Base-by-base conservation (phyloP, 2,329 filamentous ascomycete species). In the Fusarium sp. region DNA sequence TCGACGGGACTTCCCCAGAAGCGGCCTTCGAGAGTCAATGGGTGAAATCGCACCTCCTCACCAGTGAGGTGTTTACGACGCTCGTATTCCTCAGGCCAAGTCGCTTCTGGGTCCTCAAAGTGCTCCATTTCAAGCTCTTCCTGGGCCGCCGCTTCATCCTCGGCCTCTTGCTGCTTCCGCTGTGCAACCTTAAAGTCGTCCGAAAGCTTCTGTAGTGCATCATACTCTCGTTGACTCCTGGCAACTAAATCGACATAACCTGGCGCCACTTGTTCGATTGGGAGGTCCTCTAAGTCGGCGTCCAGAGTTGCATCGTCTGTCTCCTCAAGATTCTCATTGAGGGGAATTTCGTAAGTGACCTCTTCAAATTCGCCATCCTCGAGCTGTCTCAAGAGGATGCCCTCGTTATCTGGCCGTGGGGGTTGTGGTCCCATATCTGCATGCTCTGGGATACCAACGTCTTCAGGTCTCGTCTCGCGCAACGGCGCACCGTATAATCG, bases 401-500 rank as follows among this genome's bases (percentile, higher is more conserved):
- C 74, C 83, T 85, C 73, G 81, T 82, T 55, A 12, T 70, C 68
- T 10, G 73, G 62, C 17, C 69, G 73, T 23, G 71, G 35, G 10
- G 60, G 10, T 20, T 69, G 67, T 4, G 71, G 45, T 5, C 73
- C 77, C 79, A 83, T 81, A 44, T 83, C 80, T 30, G 78, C 81
- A 73, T 77, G 80, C 53, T 63, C 82, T 67, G 83, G 81, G 66
- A 83, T 86, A 30, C 81, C 89, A 7, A 89, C 85, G 79, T 92
- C 88, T 62, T 91, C 89, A 3, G 87, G 85, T 11, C 77, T 80
- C 4, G 89, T 91, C 56, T 88, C 85, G 44, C 90, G 86, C 67
- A 93, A 78, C 4, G 94, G 93, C 37, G 90, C 85, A 3, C 95
- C 95, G 79, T 96, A 98, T 18, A 97, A 82, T 70, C 94, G 87